Base-by-base conservation (phyloP, 2,329 filamentous ascomycete genomes). In the Talaromyces amestolkiae region DNA sequence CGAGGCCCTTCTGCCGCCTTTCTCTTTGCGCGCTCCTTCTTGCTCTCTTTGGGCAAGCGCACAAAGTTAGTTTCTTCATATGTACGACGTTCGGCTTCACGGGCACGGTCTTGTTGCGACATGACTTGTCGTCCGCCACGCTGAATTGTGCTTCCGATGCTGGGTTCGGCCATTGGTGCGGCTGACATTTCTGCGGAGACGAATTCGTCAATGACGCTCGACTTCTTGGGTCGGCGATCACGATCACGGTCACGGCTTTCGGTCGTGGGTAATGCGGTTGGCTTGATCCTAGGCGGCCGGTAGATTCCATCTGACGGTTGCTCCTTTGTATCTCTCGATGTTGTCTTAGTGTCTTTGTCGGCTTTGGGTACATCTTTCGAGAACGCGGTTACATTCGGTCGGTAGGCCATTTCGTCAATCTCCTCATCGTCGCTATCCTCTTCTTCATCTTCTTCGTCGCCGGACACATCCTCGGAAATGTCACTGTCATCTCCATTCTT, bases 11-110 rank as follows among this genome's bases (percentile, higher is more conserved):
- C 54, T 11, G 77, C 76, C 43, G 78, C 75, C 19, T 78, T 77
- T 76, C 86, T 87, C 81, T 91, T 89, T 58, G 87, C 85, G 66
- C 83, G 81, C 5, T 97, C 93, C 81, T 96, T 97, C 84, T 97
- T 98, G 80, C 88, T 91, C 77, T 91, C 87, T 72, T 88, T 89
- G 13, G 94, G 93, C 72, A 99, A 82, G 70, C 95, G 91, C 17
- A 92, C 87, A 73, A 97, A 94, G 80, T 99, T 96, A 70, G 84
- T 86, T 80, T 99, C 95, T 82, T 99, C 95, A 80, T 97, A 99
- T 58, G 91, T 87, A 66, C 86, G 86, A 64, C 91, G 84, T 80
- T 97, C 93, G 1, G 86, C 86, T 76, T 98, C 93, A 47, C 87
- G 87, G 68, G 87, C 87, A 64, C 91, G 86, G 75, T 97, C 90